Evolutionary conservation across 345 rosid genomes (phyloP), one percentile per base, ranked within the genome.

Genomic region (Dovyalis caffra): DNA sequence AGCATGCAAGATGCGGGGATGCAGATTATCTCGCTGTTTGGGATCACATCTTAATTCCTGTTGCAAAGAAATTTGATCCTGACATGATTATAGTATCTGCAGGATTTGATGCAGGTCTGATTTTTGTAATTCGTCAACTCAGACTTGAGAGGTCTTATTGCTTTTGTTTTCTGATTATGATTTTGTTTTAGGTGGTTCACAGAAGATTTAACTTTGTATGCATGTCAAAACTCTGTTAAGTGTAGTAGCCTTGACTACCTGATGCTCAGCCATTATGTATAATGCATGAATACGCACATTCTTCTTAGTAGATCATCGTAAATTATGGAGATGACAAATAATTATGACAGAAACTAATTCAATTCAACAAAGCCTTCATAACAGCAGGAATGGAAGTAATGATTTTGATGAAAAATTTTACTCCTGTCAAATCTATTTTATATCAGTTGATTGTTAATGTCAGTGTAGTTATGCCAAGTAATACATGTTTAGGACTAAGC

Each of bases 81-180:
- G 93, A 92, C 76, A 78, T 95, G 77, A 86, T 95, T 56, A 71
- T 95, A 21, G 60, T 95, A 38, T 95, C 97, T 73, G 99, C 97
- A 28, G 99, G 98, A 77, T 95, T 92, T 79, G 97, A 95, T 88
- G 97, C 99, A 89, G 99, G 99, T 95, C 69, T 73, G 74, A 37
- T 73, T 51, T 26, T 34, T 67, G 20, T 79, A 34, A 53, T n/a
- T 47, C n/a, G n/a, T n/a, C n/a, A n/a, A 21, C 10, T 31, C n/a
- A n/a, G n/a, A n/a, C n/a, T n/a, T n/a, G n/a, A n/a, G n/a, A n/a
- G n/a, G n/a, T n/a, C n/a, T 56, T 57, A 9, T 7, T 67, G 10
- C 10, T 26, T 18, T 49, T 29, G 1, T 18, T 6, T 15, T 65
- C 20, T 58, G 16, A 2, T 68, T 15, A 28, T 68, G 34, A 40